These are phyloP conservation scores for Serendipita indica DNA, from an alignment of 768 basidiomycete genomes.

Conservation along the genomic window DNA sequence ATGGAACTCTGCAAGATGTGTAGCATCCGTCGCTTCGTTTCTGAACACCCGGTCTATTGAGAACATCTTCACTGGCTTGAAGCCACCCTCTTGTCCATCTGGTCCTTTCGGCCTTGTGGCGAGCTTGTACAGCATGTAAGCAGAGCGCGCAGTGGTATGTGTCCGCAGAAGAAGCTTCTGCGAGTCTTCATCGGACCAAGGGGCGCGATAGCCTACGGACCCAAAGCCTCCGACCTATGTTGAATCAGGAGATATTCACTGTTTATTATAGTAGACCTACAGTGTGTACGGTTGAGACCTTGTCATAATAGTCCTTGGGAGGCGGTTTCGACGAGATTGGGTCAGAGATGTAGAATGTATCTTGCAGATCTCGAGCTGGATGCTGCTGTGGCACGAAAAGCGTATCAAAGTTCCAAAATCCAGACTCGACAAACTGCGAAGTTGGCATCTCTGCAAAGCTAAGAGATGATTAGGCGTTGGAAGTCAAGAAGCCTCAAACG, in stretches of 20 bases:
- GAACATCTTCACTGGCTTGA: constrained; percentile 86
- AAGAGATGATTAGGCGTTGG: constrained; percentile 1
- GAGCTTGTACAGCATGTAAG: constrained; percentile 85
- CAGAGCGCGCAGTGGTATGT: constrained; percentile 91
- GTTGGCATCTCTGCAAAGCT: constrained; percentile 99
- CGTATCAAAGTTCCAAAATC: constrained; percentile 99
- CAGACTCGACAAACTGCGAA: constrained; percentile 86
- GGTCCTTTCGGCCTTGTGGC: constrained; percentile 45
- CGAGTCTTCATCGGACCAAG: constrained; percentile 88
- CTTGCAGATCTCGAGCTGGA: constrained; percentile 92
- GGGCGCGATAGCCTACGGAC: constrained; percentile 92
- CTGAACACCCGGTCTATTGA: constrained; percentile 97
- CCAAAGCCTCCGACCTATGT: constrained; percentile 62
- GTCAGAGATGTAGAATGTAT: constrained; percentile 98
- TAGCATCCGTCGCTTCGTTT: constrained; percentile 97
- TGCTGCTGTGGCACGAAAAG: constrained; percentile 98
- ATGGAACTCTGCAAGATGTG: constrained; percentile 97
- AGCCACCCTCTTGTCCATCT: constrained; percentile 43
- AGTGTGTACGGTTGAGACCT: constrained; percentile 70
- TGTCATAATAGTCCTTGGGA: constrained; percentile 67
- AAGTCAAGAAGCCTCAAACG: constrained; percentile 18
- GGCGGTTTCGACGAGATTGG: constrained; percentile 64
- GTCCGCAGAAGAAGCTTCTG: constrained; percentile 85
- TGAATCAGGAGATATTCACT: neutral
- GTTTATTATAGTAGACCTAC: constrained; percentile 7